Evolutionary conservation across 2,329 filamentous ascomycete genomes (phyloP), one percentile per base, ranked within the genome.

Genomic region (Trichoderma oligosporum): DNA sequence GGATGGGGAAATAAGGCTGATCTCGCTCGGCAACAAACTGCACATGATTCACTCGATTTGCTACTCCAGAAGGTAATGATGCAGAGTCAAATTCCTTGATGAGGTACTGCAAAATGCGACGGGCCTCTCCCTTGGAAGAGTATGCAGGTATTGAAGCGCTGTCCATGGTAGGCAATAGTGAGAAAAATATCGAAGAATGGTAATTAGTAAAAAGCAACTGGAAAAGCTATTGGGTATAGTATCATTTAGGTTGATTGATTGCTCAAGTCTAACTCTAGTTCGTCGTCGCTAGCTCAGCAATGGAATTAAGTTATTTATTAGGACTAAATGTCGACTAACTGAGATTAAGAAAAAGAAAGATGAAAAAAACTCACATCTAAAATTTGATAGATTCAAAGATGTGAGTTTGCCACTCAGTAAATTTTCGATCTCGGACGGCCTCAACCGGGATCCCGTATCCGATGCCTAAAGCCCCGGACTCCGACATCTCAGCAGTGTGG

Each of bases 1-100:
- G 76, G 11, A 76, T 77, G 0, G 76, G 76, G 29, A 78, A 78
- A 60, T 77, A 78, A 0, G 73, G 71, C 49, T 61, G 62, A 60
- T 76, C 71, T 14, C 67, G 68, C 3, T 63, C 59, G 11, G 70
- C 68, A 0, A 67, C 69, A 51, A 76, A 74, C 1, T 63, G 58
- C n/a, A 74, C 65, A 33, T 64, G 57, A 25, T 25, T 59, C 61
- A 6, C 68, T 61, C 8, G 58, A 61, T 18, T 61, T 60, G 12
- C 52, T 11, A 71, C 63, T 39, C 61, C 66, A 1, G 61, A 52
- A 3, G 74, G 70, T 0, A 74, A 61, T 0, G 70, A 66, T 8
- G 59, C 46, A 7, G 61, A 49, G 25, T 73, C 67, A 14, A 73
- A 63, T 16, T 66, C 60, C 12, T 52, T 55, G 4, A 62, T 52